phyloP scores from a whole-genome alignment of 2,329 filamentous ascomycete species.

The Chrysosporium queenslandicum region DNA sequence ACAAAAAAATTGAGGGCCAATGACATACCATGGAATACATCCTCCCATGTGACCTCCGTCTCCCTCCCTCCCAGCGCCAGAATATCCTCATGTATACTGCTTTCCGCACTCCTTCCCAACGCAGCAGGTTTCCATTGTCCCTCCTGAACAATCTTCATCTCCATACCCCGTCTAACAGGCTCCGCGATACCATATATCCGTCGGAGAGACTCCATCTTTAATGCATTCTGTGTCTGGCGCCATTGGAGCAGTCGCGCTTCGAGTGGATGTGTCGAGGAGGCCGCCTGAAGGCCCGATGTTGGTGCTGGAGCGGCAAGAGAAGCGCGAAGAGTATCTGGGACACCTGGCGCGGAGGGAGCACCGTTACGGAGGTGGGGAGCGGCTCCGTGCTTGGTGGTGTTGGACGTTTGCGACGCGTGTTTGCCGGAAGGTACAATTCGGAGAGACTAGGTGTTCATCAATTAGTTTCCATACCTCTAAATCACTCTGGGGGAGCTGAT shows the following conservation, averaged over 20 bases:
- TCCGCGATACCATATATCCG: conserved; percentile 86
- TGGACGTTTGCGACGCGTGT: conserved; percentile 57
- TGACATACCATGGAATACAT: conserved; percentile 64
- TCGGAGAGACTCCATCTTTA: conserved; percentile 82
- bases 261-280: conserved; percentile 66
- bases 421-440: conserved; percentile 68
- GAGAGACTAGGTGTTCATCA: conserved; percentile 59
- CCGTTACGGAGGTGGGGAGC: conserved; percentile 48
- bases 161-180: conserved; percentile 87
- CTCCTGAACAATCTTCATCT: conserved; percentile 74
- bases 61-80: conserved; percentile 60
- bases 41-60: conserved; percentile 76
- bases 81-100: conserved; percentile 79
- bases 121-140: conserved; percentile 65
- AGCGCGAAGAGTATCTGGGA: conserved; percentile 85
- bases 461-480: not conserved
- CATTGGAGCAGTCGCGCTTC: conserved; percentile 81
- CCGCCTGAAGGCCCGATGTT: conserved; percentile 32
- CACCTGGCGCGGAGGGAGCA: conserved; percentile 82
- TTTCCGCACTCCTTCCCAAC: conserved; percentile 48
- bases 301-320: conserved; percentile 59
- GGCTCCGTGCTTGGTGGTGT: conserved; percentile 44
- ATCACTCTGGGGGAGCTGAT: not conserved
- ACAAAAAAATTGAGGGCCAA: not conserved
- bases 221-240: conserved; percentile 74